Evolutionary conservation across 164 flowering plant species (phyloP), one percentile per base, ranked within the genome.

Genomic region (Vitis vinifera): DNA sequence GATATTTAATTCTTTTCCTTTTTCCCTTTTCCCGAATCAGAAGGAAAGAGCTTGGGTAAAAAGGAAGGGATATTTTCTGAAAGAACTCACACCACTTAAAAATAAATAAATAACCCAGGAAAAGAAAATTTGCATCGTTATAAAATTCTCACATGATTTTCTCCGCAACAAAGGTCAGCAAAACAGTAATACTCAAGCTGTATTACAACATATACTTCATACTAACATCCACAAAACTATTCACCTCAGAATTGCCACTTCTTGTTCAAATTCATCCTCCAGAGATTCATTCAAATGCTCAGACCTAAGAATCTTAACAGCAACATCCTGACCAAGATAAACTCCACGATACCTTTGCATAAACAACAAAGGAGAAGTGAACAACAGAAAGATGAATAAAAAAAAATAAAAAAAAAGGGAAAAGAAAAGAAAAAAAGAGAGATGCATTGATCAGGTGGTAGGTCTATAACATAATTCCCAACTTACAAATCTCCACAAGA

Each of bases 401-500:
- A 8, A 55, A 37, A 10, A n/a, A 59, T 19, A 63, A 53, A 67
- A 60, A 23, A 1, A 23, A 23, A 1, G 27, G 27, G 27, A 23
- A 23, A 23, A 23, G 27, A 23, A 23, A 23, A 23, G 27, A 23
- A 23, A 37, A 37, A 37, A 37, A 37, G 44, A 37, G 44, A 3
- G 44, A 37, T 37, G 44, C 44, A 37, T 19, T 31, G 52, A 55
- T 12, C 9, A 69, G 60, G 8, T 8, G 61, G 31, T 9, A 66
- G 51, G 0, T 66, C 51, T 2, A 59, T 8, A n/a, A 66, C 6
- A 19, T 23, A 51, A 44, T 12, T 30, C 13, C 58, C 27, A 64
- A 84, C 97, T 86, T 57, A 94, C 99, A 92, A 73, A 71, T 94
- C 94, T 76, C 97, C 99, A 80, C 94, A 91, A 77, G 98, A 92